A percentile compares a stretch with the other conserved stretches of the same genome.
phyloP scores from a whole-genome alignment of 345 rosid species.

The Toxicodendron radicans region DNA sequence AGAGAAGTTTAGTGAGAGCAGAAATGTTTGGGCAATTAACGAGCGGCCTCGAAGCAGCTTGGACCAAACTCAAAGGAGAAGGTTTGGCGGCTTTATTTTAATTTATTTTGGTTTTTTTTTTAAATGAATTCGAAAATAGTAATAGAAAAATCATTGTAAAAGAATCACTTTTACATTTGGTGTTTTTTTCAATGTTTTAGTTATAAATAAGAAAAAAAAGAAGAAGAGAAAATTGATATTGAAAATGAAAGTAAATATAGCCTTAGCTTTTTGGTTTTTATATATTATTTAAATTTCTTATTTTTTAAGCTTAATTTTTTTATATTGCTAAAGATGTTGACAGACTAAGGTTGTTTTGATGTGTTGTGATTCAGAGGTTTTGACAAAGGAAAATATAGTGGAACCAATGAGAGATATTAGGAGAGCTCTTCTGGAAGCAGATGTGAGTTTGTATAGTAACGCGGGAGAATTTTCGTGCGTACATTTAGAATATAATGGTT shows the following conservation, averaged over 20 bases:
- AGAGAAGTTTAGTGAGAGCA: constrained; percentile 56
- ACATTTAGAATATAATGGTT: constrained; percentile 6
- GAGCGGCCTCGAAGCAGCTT: constrained; percentile 92
- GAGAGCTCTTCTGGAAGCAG: constrained; percentile 97
- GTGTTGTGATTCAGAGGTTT: constrained; percentile 57
- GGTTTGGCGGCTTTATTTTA: too few species aligned
- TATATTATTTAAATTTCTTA: neutral
- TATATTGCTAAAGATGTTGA: neutral
- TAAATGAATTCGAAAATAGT: too few species aligned
- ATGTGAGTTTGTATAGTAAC: constrained; percentile 46
- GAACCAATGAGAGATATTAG: constrained; percentile 99
- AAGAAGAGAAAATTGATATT: too few species aligned
- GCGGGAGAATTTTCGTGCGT: neutral
- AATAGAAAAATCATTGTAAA: too few species aligned
- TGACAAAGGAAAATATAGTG: constrained; percentile 90
- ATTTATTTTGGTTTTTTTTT: neutral
- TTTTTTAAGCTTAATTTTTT: constrained; percentile 1
- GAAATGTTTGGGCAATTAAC: constrained; percentile 98
- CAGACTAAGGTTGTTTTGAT: neutral
- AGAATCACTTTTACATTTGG: too few species aligned
- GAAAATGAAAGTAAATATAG: too few species aligned
- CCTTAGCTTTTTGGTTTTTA: too few species aligned
- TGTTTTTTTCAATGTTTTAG: too few species aligned
- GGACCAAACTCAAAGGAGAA: constrained; percentile 97
- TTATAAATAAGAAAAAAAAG: too few species aligned